These are phyloP conservation scores for Suhomyces terraborum DNA, from an alignment of 1,139 yeast genomes.

Conservation along the genomic window DNA sequence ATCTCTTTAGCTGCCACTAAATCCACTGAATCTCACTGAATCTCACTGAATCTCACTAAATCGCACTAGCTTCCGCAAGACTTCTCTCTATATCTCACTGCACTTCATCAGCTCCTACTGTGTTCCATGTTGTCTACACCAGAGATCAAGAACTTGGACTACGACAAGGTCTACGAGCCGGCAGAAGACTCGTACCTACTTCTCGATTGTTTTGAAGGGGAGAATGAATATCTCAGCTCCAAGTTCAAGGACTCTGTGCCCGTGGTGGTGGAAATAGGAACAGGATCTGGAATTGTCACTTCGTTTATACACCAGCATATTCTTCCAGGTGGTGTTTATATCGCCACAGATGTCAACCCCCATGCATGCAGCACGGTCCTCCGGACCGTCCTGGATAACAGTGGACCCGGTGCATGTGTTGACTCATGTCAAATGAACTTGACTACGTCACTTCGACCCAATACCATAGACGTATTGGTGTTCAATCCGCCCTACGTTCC, in stretches of 20 bases:
- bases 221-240: conserved; percentile 36
- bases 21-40: too few relatives aligned
- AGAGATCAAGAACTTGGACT: conserved; percentile 30
- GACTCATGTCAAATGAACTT: conserved; percentile 66
- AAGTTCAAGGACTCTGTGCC: conserved; percentile 43
- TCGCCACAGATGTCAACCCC: conserved; percentile 80
- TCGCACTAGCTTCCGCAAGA: too few relatives aligned
- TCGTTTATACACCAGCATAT: conserved; percentile 65
- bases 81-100: too few relatives aligned
- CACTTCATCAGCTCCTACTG: too few relatives aligned
- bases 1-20: too few relatives aligned
- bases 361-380: conserved; percentile 64
- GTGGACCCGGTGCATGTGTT: conserved; percentile 23
- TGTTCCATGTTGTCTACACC: conserved; percentile 53
- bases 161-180: conserved; percentile 78
- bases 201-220: conserved; percentile 74
- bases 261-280: conserved; percentile 79
- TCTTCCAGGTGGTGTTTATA: conserved; percentile 48
- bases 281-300: conserved; percentile 88
- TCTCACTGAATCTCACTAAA: too few relatives aligned
- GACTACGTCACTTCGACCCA: conserved; percentile 47
- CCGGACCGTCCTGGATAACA: conserved; percentile 53
- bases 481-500: conserved; percentile 98
- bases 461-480: conserved; percentile 64
- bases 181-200: conserved; percentile 87